phyloP scores from a whole-genome alignment of 257 asterid genomes.

The Solanum appendiculatum region DNA sequence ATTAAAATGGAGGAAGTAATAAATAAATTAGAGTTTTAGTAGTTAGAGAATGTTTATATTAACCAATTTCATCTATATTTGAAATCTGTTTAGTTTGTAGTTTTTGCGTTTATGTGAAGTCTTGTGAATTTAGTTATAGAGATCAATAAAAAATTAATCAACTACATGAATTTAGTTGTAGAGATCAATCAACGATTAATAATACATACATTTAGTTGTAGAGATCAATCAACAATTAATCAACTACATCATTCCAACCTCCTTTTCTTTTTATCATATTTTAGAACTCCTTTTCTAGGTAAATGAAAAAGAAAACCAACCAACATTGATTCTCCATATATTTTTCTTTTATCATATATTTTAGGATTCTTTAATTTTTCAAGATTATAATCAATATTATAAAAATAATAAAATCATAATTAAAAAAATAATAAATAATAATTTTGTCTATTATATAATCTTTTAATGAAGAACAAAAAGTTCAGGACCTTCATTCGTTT shows the following conservation, averaged over 20 bases:
- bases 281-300: no score
- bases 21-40: no score
- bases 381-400: no score
- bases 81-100: background rate
- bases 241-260: background rate
- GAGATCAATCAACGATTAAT: background rate
- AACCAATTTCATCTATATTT: background rate
- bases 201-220: background rate
- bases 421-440: no score
- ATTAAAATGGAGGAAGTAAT: background rate
- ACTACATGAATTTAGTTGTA: no score
- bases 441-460: no score
- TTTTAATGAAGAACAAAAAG: no score
- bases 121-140: background rate
- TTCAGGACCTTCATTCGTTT: background rate
- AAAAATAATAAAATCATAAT: no score
- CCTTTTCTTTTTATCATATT: no score
- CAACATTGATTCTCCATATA: background rate
- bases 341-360: no score
- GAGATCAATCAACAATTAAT: background rate
- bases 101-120: no score
- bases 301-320: no score
- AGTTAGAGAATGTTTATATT: background rate
- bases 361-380: background rate
- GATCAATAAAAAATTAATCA: background rate